phyloP scores from a whole-genome alignment of 306 rosid genomes.

The Pyrus bretschneideri region DNA sequence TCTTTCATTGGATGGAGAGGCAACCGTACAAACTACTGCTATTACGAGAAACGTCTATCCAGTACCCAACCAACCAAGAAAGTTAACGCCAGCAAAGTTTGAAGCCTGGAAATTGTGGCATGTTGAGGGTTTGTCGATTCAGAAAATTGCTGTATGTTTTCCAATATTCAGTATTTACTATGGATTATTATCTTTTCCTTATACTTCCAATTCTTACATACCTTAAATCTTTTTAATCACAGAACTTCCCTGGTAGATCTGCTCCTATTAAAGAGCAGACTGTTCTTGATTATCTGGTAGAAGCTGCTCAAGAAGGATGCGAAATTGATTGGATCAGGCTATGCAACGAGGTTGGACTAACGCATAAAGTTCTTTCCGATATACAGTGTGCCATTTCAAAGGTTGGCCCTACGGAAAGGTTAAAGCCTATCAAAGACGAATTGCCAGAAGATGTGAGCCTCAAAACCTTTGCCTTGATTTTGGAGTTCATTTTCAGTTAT shows the following conservation, averaged over 20 bases:
- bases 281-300: constrained; percentile 59
- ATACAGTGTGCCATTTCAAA: constrained; percentile 59
- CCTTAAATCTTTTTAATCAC: neutral
- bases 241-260: constrained; percentile 67
- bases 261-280: constrained; percentile 81
- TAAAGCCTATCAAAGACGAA: constrained; percentile 84
- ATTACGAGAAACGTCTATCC: constrained; percentile 37
- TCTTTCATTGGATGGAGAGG: constrained; percentile 62
- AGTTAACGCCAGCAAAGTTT: constrained; percentile 52
- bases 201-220: constrained; percentile 11
- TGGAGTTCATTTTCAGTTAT: neutral
- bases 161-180: neutral
- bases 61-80: constrained; percentile 27
- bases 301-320: constrained; percentile 70
- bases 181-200: constrained; percentile 5
- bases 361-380: constrained; percentile 28
- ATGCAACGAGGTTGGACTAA: constrained; percentile 48
- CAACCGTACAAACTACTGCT: constrained; percentile 33
- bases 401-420: constrained; percentile 69
- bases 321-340: constrained; percentile 70
- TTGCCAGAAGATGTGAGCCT: constrained; percentile 72
- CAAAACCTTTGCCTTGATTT: constrained; percentile 3
- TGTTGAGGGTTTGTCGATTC: constrained; percentile 58
- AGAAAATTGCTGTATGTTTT: constrained; percentile 64
- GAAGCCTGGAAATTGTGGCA: constrained; percentile 92